These are phyloP conservation scores for Geotrichum klebahnii DNA, from an alignment of 1,139 yeast species.

Conservation along the genomic window DNA sequence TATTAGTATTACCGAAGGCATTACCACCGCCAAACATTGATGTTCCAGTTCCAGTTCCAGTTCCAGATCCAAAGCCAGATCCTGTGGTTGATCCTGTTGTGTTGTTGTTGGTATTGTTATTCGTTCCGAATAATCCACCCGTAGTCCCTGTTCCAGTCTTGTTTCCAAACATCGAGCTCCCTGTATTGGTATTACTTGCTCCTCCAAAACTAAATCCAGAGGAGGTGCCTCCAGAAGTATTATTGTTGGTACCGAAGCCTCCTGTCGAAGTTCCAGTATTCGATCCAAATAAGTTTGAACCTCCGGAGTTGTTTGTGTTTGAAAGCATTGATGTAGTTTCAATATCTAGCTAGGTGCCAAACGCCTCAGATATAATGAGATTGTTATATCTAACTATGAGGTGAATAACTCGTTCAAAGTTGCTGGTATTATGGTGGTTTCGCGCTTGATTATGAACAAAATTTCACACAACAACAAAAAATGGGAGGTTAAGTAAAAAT, in stretches of 20 bases:
- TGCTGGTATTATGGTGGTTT: background rate
- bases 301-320: background rate
- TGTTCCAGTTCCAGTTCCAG: background rate
- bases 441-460: background rate
- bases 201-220: conserved; percentile 17
- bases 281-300: background rate
- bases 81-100: conserved; percentile 14
- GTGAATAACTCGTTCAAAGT: no score
- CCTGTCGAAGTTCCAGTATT: background rate
- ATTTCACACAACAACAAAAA: background rate
- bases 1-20: background rate
- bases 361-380: no score
- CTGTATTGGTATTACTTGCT: conserved; percentile 26
- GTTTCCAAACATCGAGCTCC: conserved; percentile 21
- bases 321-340: background rate
- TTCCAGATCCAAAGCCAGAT: conserved; percentile 9
- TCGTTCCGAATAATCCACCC: conserved; percentile 28
- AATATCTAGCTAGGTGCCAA: background rate
- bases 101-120: conserved; percentile 24
- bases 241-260: conserved; percentile 4
- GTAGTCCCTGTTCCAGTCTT: conserved; percentile 20
- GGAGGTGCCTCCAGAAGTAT: background rate
- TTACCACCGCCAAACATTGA: conserved; percentile 15
- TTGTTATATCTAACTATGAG: no score
- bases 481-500: no score